A percentile compares a stretch with the other conserved stretches of the same genome.
Conservation (phyloP, 192 early-diverging fungal genomes). For the Jimgerdemannia lactiflua region DNA sequence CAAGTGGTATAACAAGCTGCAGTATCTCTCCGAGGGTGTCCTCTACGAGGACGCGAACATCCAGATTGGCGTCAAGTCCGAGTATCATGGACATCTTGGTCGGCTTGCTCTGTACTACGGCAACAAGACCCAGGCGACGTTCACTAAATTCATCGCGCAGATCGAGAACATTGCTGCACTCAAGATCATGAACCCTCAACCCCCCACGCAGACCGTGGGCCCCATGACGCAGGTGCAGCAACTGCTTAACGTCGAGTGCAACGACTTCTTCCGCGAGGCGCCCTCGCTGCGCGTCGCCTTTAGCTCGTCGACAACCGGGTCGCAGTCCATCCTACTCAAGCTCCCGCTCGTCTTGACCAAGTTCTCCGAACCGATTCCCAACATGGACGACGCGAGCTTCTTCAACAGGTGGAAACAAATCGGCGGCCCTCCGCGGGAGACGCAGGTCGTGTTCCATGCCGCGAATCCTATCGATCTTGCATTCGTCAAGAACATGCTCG, state of each 20-base stretch:
- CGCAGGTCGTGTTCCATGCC: slow-evolving; percentile 64
- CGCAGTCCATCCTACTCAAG: slow-evolving; percentile 54
- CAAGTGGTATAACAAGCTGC: slow-evolving; percentile 55
- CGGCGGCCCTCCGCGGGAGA: slow-evolving; percentile 82
- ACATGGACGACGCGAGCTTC: slow-evolving; percentile 73
- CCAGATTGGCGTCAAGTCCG: slow-evolving; percentile 90
- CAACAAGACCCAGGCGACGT: slow-evolving; percentile 76
- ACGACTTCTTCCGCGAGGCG: slow-evolving; percentile 48
- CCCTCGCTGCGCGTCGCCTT: slow-evolving; percentile 74
- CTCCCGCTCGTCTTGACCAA: slow-evolving; percentile 82
- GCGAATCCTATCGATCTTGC: slow-evolving; percentile 47
- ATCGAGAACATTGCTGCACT: slow-evolving; percentile 50
- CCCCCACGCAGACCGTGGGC: slow-evolving; percentile 53
- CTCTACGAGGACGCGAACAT: slow-evolving; percentile 88
- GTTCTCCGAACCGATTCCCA: slow-evolving; percentile 81
- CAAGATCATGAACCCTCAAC: slow-evolving; percentile 47
- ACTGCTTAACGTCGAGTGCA: slow-evolving; percentile 78
- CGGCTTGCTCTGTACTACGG: slow-evolving; percentile 89
- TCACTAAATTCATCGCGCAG: slow-evolving; percentile 59
- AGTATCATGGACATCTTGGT: slow-evolving; percentile 89
- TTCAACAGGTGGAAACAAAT: slow-evolving; percentile 96
- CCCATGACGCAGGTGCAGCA: slow-evolving; percentile 77
- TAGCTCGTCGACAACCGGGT: slow-evolving; percentile 44
- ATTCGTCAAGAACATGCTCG: slow-evolving; percentile 52
- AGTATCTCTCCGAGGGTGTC: slow-evolving; percentile 80